A percentile compares a stretch with the other conserved stretches of the same genome.
Conservation (phyloP, 441 rosid species). For the Syzygium syzygioides region DNA sequence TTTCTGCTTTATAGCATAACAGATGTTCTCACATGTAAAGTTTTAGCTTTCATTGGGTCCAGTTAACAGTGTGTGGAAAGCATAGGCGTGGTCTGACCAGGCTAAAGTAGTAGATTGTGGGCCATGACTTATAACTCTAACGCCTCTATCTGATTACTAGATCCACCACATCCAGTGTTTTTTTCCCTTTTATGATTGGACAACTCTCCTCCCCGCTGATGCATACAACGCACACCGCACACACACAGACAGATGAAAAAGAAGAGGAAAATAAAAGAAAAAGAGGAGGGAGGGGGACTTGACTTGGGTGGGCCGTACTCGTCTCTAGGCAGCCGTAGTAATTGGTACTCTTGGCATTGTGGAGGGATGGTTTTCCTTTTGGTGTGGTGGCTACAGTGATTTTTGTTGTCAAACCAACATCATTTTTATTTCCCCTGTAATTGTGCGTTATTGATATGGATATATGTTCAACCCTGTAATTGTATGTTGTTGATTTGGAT, state of each 20-base stretch:
- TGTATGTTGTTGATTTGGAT: background rate
- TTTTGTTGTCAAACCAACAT: background rate
- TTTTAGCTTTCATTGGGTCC: background rate
- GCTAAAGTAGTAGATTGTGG: background rate
- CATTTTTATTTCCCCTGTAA: background rate
- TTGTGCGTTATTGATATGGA: background rate
- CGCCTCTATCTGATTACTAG: background rate
- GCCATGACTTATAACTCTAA: background rate
- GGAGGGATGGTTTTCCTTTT: background rate
- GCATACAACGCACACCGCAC: background rate
- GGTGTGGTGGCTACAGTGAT: background rate
- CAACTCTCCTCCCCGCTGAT: background rate
- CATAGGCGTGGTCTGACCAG: background rate
- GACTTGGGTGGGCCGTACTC: background rate
- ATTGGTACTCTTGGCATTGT: background rate
- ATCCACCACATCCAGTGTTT: background rate
- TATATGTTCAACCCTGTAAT: background rate
- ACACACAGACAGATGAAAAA: background rate
- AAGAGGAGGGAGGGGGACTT: background rate
- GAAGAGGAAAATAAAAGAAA: background rate
- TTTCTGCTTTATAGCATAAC: background rate
- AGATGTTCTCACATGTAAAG: background rate
- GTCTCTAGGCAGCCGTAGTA: background rate
- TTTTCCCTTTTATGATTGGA: background rate
- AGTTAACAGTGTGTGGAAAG: background rate